phyloP scores from a whole-genome alignment of 1,284 basidiomycete genomes.

The Sanghuangporus weigelae region DNA sequence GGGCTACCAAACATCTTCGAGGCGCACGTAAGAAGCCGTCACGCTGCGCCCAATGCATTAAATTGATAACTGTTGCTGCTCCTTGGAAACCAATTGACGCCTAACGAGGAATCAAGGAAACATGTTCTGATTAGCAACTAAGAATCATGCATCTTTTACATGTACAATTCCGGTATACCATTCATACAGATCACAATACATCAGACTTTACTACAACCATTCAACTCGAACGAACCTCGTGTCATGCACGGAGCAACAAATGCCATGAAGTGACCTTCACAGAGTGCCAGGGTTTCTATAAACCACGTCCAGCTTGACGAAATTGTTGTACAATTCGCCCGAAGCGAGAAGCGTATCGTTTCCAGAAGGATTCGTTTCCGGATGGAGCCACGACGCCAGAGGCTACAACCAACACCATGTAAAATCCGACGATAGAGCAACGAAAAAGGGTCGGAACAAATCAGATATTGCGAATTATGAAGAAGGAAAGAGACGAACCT shows the following conservation, averaged over 20 bases:
- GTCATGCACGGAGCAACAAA: background rate
- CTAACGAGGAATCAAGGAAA: too few species aligned
- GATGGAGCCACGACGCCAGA: constrained; percentile 34
- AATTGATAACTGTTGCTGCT: too few species aligned
- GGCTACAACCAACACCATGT: constrained; percentile 22
- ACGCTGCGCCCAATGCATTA: too few species aligned
- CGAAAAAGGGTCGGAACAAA: background rate
- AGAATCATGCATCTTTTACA: too few species aligned
- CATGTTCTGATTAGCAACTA: too few species aligned
- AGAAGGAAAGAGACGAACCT: constrained; percentile 25
- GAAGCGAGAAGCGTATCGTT: constrained; percentile 52
- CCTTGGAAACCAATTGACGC: too few species aligned
- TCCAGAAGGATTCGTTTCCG: constrained; percentile 34
- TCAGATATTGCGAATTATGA: background rate
- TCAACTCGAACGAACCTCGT: background rate
- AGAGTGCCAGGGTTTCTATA: constrained; percentile 13
- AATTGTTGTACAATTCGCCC: constrained; percentile 57
- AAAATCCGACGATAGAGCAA: background rate
- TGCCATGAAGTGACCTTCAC: background rate
- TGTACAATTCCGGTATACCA: background rate
- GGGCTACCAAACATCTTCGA: too few species aligned
- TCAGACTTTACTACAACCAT: background rate
- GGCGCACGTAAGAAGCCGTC: too few species aligned
- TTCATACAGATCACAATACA: background rate
- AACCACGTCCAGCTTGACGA: constrained; percentile 44